Evolutionary conservation across 1,284 basidiomycete genomes (phyloP), one percentile per base, ranked within the genome.

Genomic region (Ceratobasidium sp.): DNA sequence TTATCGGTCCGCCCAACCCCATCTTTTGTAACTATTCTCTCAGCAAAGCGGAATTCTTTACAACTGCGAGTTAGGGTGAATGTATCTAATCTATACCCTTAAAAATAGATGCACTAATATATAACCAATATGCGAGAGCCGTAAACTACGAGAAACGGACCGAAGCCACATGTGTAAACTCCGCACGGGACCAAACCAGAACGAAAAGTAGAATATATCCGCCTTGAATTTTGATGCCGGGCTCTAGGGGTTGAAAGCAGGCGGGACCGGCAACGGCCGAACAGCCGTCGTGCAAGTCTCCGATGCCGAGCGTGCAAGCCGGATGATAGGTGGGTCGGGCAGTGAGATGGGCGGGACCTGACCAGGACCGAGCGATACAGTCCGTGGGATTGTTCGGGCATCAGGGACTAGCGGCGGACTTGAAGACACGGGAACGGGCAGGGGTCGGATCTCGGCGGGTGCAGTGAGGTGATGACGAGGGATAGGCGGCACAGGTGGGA

Each of bases 51-150:
- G 27, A 30, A 30, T 30, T 30, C 27, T 30, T 30, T 30, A 30
- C 27, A 2, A 30, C 27, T 30, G 27, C 27, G 27, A 30, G 27
- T 30, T 30, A 30, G 27, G 27, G 27, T 30, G 27, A 30, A 30
- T 30, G 27, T 30, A 30, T 30, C 27, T 2, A 30, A 30, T 48
- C 46, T 48, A 48, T 12, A 48, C 12, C 20, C 46, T 16, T 30
- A 60, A 38, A 60, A 60, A 60, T 60, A 60, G 4, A 35, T 60
- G 57, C 57, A 10, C 57, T 60, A 60, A 30, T 60, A 35, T 60
- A 60, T 30, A 60, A 14, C 27, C 7, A 30, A 60, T 33, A 16
- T 60, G 57, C 23, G 35, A 14, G 27, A 60, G 35, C 33, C 57
- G 12, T 14, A 14, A 60, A 30, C 57, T 33, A 48, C 46, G 46